Percentiles rank a stretch among this genome's conserved stretches.
These are phyloP conservation scores for Clonostachys solani DNA, from an alignment of 2,329 filamentous ascomycete species.

Conservation along the genomic window DNA sequence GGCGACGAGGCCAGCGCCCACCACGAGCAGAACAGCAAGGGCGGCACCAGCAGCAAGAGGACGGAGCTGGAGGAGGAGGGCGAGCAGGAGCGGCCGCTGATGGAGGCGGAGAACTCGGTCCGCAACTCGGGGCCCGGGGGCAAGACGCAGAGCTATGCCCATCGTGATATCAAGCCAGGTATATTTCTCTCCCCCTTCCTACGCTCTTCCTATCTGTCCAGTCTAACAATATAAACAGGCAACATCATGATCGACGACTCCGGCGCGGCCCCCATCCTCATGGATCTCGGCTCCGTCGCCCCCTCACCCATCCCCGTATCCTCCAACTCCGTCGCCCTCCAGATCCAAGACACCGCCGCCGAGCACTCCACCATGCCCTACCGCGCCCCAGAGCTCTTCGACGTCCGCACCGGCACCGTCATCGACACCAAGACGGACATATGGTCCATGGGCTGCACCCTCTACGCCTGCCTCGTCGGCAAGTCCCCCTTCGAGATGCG, in stretches of 20 bases:
- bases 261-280: conserved; percentile 83
- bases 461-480: conserved; percentile 93
- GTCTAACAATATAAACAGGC: conserved; percentile 32
- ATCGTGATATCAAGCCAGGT: conserved; percentile 97
- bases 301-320: conserved; percentile 86
- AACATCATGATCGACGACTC: conserved; percentile 99
- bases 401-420: conserved; percentile 87
- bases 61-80: conserved; percentile 66
- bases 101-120: conserved; percentile 70
- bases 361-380: conserved; percentile 99
- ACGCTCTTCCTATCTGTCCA: not conserved
- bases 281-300: conserved; percentile 93
- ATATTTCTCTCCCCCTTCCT: conserved; percentile 18
- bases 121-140: conserved; percentile 50
- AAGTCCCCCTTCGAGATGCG: conserved; percentile 97
- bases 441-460: conserved; percentile 95
- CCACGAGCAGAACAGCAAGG: conserved; percentile 23
- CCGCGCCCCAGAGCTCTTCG: conserved; percentile 94
- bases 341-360: conserved; percentile 89
- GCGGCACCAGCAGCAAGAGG: conserved; percentile 29
- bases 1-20: conserved; percentile 33
- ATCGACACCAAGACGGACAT: conserved; percentile 98
- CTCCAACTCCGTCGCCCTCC: conserved; percentile 82
- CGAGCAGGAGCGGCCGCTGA: conserved; percentile 76
- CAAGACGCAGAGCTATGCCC: conserved; percentile 76